Conservation (phyloP, 1,284 basidiomycete species). For the Moesziomyces sp. region DNA sequence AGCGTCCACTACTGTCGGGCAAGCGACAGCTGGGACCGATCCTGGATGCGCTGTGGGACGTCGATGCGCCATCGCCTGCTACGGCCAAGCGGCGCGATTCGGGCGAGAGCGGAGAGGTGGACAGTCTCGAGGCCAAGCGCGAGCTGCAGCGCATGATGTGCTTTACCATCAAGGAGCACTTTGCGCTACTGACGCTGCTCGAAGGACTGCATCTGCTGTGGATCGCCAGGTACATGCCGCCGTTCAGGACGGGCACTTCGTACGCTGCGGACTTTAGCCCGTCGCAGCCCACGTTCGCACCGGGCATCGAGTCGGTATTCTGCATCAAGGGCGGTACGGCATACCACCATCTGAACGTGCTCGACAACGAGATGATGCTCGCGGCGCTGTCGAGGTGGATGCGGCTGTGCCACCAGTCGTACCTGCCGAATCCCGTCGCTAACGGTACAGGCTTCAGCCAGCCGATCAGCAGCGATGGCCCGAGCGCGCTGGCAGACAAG, state of each 20-base stretch:
- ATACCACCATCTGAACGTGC: conserved; percentile 24
- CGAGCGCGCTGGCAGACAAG: conserved; percentile 1
- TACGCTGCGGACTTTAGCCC: conserved; percentile 39
- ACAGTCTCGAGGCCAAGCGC: conserved; percentile 1
- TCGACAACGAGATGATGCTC: conserved; percentile 33
- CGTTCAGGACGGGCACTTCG: conserved; percentile 29
- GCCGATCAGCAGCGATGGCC: not conserved
- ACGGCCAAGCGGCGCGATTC: not conserved
- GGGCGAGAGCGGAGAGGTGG: not conserved
- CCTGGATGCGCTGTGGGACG: conserved; percentile 25
- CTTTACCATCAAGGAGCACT: conserved; percentile 43
- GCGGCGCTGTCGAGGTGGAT: conserved; percentile 38
- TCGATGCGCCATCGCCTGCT: conserved; percentile 15
- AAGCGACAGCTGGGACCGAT: conserved; percentile 39
- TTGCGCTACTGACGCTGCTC: conserved; percentile 32
- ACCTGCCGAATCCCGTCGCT: conserved; percentile 20
- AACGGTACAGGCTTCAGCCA: conserved; percentile 15
- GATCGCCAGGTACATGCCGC: conserved; percentile 33
- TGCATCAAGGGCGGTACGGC: conserved; percentile 18
- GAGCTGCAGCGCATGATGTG: conserved; percentile 23
- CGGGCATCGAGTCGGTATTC: conserved; percentile 17
- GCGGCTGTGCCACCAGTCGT: conserved; percentile 38
- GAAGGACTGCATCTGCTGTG: conserved; percentile 42
- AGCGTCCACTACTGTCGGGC: conserved; percentile 16
- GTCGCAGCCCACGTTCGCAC: conserved; percentile 11